Evolutionary conservation across 2,329 filamentous ascomycete genomes (phyloP), one percentile per base, ranked within the genome.

Genomic region (Talaromyces sp.): DNA sequence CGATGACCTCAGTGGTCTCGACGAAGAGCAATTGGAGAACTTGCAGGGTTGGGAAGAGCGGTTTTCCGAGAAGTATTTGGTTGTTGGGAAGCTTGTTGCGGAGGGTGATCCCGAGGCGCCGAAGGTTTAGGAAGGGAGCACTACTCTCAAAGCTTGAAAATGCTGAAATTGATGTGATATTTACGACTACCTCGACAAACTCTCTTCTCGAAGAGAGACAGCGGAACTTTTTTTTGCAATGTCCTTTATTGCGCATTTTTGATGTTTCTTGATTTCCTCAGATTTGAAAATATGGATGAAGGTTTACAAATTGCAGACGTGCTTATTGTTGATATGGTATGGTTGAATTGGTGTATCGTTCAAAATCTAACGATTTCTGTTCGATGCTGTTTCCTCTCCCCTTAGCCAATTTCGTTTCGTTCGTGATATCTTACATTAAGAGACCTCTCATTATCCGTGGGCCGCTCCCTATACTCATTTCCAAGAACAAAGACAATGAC

Each of bases 31-130:
- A 83, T 80, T 91, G 79, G 93, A 96, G 77, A 91, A 93, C 59
- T 81, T 97, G 77, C 84, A 85, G 72, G 92, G 91, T 1, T 99
- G 95, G 95, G 93, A 97, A 82, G 92, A 96, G 81, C 85, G 93
- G 70, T 99, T 99, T 77, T 81, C 85, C 67, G 91, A 94, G 79
- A 98, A 99, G 84, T 99, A 99, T 78, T 82, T 97, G 27, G 88
- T 98, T n/a, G 92, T 99, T 15, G 95, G 95, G 22, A 90, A 88
- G 79, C 79, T 99, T 73, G 91, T 97, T 63, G 82, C 88, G 58
- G 86, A 87, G 67, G 84, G 85, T 13, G 81, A 86, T 68, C 73
- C 74, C 2, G 77, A 79, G 58, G 78, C 77, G 51, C 72, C 66
- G 47, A 66, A 58, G 38, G 29, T 64, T 60, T 67, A 59, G 63